A percentile compares a stretch with the other conserved stretches of the same genome.
phyloP scores from a whole-genome alignment of 441 rosid genomes.

The Breynia disticha region DNA sequence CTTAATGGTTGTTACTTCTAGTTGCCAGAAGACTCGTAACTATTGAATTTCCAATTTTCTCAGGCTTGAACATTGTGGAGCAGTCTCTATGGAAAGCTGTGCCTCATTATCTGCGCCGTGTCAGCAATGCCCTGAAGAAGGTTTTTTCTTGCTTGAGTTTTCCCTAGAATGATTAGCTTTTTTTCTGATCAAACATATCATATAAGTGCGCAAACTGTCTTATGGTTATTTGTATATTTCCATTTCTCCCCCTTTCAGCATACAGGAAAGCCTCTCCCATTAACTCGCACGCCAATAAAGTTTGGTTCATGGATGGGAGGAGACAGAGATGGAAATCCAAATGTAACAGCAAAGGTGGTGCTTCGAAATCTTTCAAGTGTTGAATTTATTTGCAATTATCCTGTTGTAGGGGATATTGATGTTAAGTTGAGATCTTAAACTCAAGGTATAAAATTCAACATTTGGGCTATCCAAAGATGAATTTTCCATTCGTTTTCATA shows the following conservation, averaged over 20 bases:
- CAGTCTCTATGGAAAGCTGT: slow-evolving; percentile 95
- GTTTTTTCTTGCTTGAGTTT: slow-evolving; percentile 24
- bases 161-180: not conserved
- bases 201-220: not conserved
- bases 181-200: slow-evolving; percentile 1
- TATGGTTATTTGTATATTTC: slow-evolving; percentile 1
- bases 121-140: slow-evolving; percentile 88
- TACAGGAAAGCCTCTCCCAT: slow-evolving; percentile 81
- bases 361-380: not conserved
- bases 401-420: no score
- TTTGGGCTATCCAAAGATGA: not conserved
- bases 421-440: no score
- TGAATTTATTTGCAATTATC: no score
- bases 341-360: slow-evolving; percentile 83
- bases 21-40: no score
- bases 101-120: slow-evolving; percentile 89
- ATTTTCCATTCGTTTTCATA: not conserved
- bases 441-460: not conserved
- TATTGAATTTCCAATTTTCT: slow-evolving; percentile 7
- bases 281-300: slow-evolving; percentile 86
- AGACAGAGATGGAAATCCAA: slow-evolving; percentile 97
- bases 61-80: slow-evolving; percentile 95
- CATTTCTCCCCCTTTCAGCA: slow-evolving; percentile 34
- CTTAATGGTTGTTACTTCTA: no score
- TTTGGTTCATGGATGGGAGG: slow-evolving; percentile 99